phyloP scores from a whole-genome alignment of 2,329 filamentous ascomycete species.

The Rhynchosporium graminicola region DNA sequence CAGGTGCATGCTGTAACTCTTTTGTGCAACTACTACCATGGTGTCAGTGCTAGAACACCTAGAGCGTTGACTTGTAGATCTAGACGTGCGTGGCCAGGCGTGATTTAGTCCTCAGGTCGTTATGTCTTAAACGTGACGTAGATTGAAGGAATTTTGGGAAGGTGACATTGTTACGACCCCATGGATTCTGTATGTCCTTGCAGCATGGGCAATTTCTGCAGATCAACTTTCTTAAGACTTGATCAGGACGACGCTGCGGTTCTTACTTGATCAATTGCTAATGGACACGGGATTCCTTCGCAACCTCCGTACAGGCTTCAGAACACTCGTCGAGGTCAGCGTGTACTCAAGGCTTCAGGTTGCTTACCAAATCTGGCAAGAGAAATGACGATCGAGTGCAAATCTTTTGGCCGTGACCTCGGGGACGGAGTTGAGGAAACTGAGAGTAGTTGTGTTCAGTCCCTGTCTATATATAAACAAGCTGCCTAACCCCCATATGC shows the following conservation, averaged over 20 bases:
- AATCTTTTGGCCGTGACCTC: not conserved
- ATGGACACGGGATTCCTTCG: not conserved
- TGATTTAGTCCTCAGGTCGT: not conserved
- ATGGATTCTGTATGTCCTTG: not conserved
- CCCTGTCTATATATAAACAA: not conserved
- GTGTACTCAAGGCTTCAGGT: not conserved
- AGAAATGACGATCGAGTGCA: not conserved
- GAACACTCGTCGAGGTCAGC: not conserved
- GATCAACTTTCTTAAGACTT: not conserved
- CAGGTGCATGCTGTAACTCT: not conserved
- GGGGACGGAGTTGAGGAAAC: not conserved
- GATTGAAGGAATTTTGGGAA: not conserved
- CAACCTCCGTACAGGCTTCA: not conserved
- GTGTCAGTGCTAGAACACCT: not conserved
- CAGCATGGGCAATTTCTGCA: not conserved
- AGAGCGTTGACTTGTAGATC: not conserved
- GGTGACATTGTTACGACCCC: not conserved
- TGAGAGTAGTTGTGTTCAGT: not conserved
- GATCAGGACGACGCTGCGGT: not conserved
- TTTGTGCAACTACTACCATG: not conserved
- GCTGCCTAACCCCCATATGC: not conserved
- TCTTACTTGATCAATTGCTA: not conserved
- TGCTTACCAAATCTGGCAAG: not conserved
- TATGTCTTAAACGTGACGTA: not conserved
- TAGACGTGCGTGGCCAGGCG: not conserved